Base-by-base conservation (phyloP, 306 rosid genomes). In the Castanea sativa region DNA sequence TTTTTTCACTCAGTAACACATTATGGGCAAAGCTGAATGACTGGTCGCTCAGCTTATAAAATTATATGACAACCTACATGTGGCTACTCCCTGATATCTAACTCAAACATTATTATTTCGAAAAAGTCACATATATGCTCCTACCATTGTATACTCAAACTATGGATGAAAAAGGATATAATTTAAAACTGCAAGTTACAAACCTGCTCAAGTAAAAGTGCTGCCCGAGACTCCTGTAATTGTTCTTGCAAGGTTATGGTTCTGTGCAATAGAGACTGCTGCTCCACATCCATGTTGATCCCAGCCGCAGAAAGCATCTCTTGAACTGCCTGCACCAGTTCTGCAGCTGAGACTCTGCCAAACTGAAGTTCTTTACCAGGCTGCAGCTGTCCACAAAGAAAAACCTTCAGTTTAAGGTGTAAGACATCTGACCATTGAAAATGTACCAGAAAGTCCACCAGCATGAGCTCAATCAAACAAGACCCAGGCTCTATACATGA, bases 281-380 rank as follows among this genome's bases (percentile, higher is more conserved):
- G 92, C 86, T 94, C 99, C 71, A 78, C 88, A 74, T 92, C 97
- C 93, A 94, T 89, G 79, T 85, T 87, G 83, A 94, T 85, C 59
- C 99, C 99, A 79, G 94, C 95, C 27, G 97, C 87, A 79, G 95
- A 85, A 82, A 94, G 99, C 84, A 94, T 94, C 88, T 94, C 99
- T 79, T 92, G 83, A 70, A 94, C 97, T 55, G 99, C 99, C 79
- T 92, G 97, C 82, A 92, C 95, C 79, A 92, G 81, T 84, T 94
- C 99, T 41, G 84, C 86, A 35, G 99, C 90, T 10, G 99, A 89
- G 80, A 94, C 97, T 86, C 85, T 91, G 77, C 93, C 93, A 71
- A 88, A 87, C 78, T 85, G 97, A 60, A 84, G 84, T 73, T 87
- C 91, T 82, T 89, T 86, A 25, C 56, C 85, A 69, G 87, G 79